Evolutionary conservation across 2,329 filamentous ascomycete genomes (phyloP).

Genomic region (Periconia macrospinosa): DNA sequence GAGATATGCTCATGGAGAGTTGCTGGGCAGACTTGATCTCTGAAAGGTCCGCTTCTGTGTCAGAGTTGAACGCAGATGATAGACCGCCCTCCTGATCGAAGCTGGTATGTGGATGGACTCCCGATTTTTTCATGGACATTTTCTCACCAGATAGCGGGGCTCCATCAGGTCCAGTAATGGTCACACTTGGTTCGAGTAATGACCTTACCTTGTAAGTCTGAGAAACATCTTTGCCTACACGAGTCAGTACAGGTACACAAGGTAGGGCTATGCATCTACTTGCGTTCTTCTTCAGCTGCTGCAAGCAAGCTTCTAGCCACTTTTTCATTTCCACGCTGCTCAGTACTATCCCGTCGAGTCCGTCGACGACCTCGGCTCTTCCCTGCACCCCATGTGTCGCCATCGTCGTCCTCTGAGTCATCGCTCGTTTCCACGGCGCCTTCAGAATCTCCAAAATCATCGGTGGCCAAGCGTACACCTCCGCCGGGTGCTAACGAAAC

Average conservation of each 20-base stretch:
- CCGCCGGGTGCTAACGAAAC: conserved; percentile 51
- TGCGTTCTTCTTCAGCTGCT: conserved; percentile 78
- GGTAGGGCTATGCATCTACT: conserved; percentile 29
- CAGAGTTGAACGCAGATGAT: conserved; percentile 72
- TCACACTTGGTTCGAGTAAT: conserved; percentile 68
- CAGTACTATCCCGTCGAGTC: conserved; percentile 37
- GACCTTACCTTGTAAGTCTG: conserved; percentile 64
- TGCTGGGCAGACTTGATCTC: conserved; percentile 89
- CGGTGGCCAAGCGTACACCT: conserved; percentile 57
- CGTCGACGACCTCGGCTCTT: conserved; percentile 44
- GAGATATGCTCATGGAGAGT: conserved; percentile 77
- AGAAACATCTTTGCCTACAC: conserved; percentile 50
- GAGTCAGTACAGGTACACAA: conserved; percentile 13
- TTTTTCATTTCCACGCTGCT: conserved; percentile 38
- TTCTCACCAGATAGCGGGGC: conserved; percentile 64
- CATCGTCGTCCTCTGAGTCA: conserved; percentile 56
- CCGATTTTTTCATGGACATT: conserved; percentile 54
- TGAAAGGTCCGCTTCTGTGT: conserved; percentile 80
- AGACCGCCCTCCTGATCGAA: conserved; percentile 70
- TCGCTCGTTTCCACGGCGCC: conserved; percentile 69
- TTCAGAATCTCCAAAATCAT: conserved; percentile 65
- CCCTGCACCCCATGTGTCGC: conserved; percentile 57
- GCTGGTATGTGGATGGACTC: conserved; percentile 79
- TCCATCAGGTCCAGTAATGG: conserved; percentile 63
- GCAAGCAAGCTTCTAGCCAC: conserved; percentile 65